Conservation (phyloP, 176 grass and related monocot species). For the Thinopyrum elongatum region DNA sequence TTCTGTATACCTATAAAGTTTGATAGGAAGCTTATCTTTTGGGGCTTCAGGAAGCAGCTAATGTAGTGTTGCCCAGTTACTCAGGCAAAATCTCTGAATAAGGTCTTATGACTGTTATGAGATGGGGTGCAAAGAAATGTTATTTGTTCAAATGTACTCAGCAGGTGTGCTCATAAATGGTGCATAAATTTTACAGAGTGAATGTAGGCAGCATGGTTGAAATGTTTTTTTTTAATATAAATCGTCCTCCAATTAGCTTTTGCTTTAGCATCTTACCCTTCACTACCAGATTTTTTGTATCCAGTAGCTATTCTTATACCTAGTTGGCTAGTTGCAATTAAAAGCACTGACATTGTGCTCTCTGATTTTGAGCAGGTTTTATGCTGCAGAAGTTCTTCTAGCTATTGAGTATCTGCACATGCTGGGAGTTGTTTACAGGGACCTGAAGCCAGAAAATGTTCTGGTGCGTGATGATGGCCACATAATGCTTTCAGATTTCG, state of each 20-base stretch:
- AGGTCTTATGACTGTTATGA: background rate
- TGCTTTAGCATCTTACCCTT: background rate
- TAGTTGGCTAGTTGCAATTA: background rate
- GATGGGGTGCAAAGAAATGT: slow-evolving; percentile 7
- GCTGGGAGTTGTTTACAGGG: slow-evolving; percentile 91
- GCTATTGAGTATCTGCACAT: slow-evolving; percentile 95
- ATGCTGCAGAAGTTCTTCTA: slow-evolving; percentile 90
- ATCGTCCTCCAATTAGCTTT: background rate
- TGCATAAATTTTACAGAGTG: background rate
- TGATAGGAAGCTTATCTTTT: background rate
- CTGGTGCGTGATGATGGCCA: slow-evolving; percentile 90
- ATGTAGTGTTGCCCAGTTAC: background rate
- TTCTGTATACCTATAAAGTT: background rate
- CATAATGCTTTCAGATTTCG: slow-evolving; percentile 98
- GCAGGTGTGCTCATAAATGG: background rate
- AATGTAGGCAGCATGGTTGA: background rate
- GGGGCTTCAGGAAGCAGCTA: background rate
- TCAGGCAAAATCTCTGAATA: background rate
- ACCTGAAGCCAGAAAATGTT: slow-evolving; percentile 95
- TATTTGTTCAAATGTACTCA: background rate
- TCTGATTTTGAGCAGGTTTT: slow-evolving; percentile 66
- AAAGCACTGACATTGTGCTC: slow-evolving; percentile 19
- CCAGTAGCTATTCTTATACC: background rate
- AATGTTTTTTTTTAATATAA: background rate
- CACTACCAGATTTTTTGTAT: background rate